These are phyloP conservation scores for Eucalyptus rudis DNA, from an alignment of 345 rosid genomes.

Conservation along the genomic window DNA sequence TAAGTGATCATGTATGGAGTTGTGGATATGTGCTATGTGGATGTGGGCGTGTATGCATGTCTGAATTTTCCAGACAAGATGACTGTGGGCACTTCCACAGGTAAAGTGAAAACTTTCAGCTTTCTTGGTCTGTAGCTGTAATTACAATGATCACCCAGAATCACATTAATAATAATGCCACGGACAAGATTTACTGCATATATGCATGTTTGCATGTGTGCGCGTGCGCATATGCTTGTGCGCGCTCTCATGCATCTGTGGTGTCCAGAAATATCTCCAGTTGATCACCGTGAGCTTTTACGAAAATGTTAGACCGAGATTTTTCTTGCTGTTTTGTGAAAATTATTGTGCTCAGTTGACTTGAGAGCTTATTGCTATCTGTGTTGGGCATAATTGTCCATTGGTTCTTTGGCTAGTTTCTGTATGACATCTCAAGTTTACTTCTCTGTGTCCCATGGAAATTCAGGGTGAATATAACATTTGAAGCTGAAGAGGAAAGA, in stretches of 20 bases:
- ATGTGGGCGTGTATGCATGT: background rate
- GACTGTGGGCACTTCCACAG: background rate
- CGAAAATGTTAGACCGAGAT: background rate
- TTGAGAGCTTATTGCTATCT: background rate
- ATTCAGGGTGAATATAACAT: conserved; percentile 17
- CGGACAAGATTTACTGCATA: background rate
- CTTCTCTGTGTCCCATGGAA: background rate
- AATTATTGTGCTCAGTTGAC: background rate
- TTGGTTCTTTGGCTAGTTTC: background rate
- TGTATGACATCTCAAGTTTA: background rate
- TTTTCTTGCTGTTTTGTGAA: background rate
- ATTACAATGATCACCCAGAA: background rate
- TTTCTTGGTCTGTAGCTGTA: background rate
- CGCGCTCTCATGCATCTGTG: background rate
- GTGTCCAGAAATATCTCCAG: background rate
- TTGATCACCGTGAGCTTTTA: background rate
- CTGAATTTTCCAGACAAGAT: background rate
- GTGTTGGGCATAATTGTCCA: background rate
- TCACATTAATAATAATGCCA: background rate
- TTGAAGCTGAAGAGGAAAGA: conserved; percentile 20
- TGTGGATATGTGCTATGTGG: background rate
- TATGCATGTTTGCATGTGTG: background rate
- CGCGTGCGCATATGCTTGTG: too few relatives aligned
- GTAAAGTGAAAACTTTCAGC: background rate
- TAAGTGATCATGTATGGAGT: background rate